Evolutionary conservation across 2,329 filamentous ascomycete species (phyloP), one percentile per base, ranked within the genome.

Genomic region (Fusarium brevicatenulatum): DNA sequence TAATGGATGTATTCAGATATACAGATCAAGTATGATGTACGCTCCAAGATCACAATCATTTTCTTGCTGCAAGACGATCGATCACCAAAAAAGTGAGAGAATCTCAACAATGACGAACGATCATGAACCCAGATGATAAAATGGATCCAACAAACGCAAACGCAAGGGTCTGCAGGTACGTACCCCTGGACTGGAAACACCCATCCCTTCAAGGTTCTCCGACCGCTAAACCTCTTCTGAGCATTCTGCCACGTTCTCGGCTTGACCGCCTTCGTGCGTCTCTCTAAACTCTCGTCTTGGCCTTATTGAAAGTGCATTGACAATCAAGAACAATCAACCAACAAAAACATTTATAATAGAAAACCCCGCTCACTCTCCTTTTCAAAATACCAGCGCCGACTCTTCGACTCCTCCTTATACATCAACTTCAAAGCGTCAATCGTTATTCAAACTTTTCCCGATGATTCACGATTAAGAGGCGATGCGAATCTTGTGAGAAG

Each of bases 251-350:
- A 52, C 19, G 2, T 40, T 63, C 62, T 68, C 19, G 4, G n/a
- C 16, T 60, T 76, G 71, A 78, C 76, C 76, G 76, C 76, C 73
- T 56, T 66, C 36, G 40, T 57, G 50, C 63, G 43, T 66, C 62
- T 75, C 68, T 60, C 63, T 28, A 63, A 59, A 63, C 53, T 66
- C 61, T 68, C 67, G 40, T 56, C 63, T 68, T 52, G 56, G 40
- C 36, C 44, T 61, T 61, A 32, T 49, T 62, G 46, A 53, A 59
- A 64, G 66, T 57, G 37, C 40, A 46, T 62, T 73, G 59, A 55
- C 52, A 71, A 58, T 58, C 52, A 30, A 58, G 52, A 30, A 44
- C 43, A 62, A 61, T 55, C 57, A 72, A 62, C 42, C 62, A 63
- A 68, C 60, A 53, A 68, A 68, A 52, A 53, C 49, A 63, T 71